These are phyloP conservation scores for Phlyctochytrium arcticum DNA, from an alignment of 192 early-diverging fungal genomes.

Conservation along the genomic window DNA sequence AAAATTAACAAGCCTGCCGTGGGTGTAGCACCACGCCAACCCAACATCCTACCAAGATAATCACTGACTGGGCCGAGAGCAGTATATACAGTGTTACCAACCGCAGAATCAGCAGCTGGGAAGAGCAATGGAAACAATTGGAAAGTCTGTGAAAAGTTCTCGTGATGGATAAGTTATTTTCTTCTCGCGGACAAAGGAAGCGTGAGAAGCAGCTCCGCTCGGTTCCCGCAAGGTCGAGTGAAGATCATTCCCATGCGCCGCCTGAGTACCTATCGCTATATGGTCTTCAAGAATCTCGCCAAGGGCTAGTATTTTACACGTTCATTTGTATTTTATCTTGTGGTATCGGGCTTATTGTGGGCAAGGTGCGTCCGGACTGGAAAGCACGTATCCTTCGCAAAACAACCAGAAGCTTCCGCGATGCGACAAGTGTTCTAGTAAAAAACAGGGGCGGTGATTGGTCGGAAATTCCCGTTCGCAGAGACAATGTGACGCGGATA, in stretches of 20 bases:
- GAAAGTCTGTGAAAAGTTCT: too few species aligned
- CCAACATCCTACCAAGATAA: too few species aligned
- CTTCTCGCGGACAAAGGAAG: neutral
- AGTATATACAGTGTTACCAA: too few species aligned
- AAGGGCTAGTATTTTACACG: slow-evolving; percentile 5
- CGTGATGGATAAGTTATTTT: neutral
- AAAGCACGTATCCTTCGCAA: slow-evolving; percentile 12
- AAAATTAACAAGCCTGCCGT: too few species aligned
- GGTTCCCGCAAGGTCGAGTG: neutral
- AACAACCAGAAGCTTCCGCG: slow-evolving; percentile 19
- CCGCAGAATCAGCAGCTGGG: too few species aligned
- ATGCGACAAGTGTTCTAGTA: slow-evolving; percentile 29
- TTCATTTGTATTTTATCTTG: slow-evolving; percentile 14
- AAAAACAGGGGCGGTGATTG: slow-evolving; percentile 18
- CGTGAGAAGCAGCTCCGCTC: neutral
- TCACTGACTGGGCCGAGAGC: too few species aligned
- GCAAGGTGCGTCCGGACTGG: slow-evolving; percentile 19
- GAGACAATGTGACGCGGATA: neutral
- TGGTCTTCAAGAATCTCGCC: slow-evolving; percentile 4
- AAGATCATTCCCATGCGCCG: slow-evolving; percentile 18
- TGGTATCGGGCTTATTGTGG: slow-evolving; percentile 25
- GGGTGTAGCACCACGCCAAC: too few species aligned
- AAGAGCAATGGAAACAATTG: too few species aligned
- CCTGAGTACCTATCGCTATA: slow-evolving; percentile 34
- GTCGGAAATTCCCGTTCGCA: slow-evolving; percentile 18